Conservation (phyloP, 2,329 filamentous ascomycete genomes). For the Metarhizium brunneum region DNA sequence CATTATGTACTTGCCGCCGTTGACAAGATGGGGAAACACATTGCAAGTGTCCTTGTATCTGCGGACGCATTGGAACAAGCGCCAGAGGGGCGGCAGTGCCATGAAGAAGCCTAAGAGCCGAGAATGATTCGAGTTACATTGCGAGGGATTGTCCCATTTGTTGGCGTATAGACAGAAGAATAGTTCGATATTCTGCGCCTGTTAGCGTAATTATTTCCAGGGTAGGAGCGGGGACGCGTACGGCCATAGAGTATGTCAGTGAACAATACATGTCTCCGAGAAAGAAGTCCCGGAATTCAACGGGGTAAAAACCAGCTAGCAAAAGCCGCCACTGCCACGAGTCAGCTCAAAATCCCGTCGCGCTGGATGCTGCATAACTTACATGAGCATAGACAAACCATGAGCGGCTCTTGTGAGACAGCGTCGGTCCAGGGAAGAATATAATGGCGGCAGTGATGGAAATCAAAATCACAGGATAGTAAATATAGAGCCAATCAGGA, state of each 20-base stretch:
- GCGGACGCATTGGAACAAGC: constrained; percentile 79
- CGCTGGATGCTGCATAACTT: constrained; percentile 24
- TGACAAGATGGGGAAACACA: constrained; percentile 84
- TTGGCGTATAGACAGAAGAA: constrained; percentile 93
- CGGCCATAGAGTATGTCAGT: constrained; percentile 78
- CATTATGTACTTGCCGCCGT: constrained; percentile 83
- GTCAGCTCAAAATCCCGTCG: background rate
- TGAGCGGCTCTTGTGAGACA: constrained; percentile 67
- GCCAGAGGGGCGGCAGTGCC: constrained; percentile 79
- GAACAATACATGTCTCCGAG: constrained; percentile 97
- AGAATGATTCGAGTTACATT: constrained; percentile 82
- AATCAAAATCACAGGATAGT: constrained; percentile 78
- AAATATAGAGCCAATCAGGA: constrained; percentile 61
- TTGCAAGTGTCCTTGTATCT: constrained; percentile 83
- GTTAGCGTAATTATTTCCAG: background rate
- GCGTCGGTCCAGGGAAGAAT: constrained; percentile 63
- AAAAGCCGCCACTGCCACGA: constrained; percentile 65
- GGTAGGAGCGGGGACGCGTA: constrained; percentile 37
- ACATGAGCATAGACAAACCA: constrained; percentile 91
- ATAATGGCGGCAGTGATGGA: constrained; percentile 57
- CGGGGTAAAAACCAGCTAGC: constrained; percentile 78
- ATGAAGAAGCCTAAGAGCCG: constrained; percentile 78
- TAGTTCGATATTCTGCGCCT: constrained; percentile 66
- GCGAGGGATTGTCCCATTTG: constrained; percentile 59
- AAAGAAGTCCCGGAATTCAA: constrained; percentile 97